Evolutionary conservation across 768 basidiomycete genomes (phyloP), one percentile per base, ranked within the genome.

Genomic region (Candolleomyces aberdarensis): DNA sequence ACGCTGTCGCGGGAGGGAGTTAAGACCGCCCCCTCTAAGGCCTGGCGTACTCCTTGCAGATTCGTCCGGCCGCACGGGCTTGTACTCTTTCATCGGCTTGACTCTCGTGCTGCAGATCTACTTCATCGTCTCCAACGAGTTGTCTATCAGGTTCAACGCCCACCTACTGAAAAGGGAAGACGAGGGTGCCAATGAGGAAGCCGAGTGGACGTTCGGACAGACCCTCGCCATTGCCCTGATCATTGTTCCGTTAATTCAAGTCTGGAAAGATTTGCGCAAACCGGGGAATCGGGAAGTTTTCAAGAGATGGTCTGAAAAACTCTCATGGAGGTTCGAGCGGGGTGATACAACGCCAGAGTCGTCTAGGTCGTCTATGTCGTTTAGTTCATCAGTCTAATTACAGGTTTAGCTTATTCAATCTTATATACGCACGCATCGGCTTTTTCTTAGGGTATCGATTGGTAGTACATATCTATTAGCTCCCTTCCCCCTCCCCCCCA

Each of bases 161-260:
- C 43, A 11, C 11, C 39, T 58, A 22, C 52, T 64, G 29, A 39
- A 40, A 36, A 26, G 3, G 26, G 26, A 26, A 26, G 26, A 26
- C 26, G 7, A 15, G 6, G 58, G 20, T 36, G 13, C 17, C 53
- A 22, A 54, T 39, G 26, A 54, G 19, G 31, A 54, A 26, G 26
- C 26, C 15, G 52, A 57, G 47, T 65, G 64, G 64, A 50, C 64
- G 26, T 65, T 65, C 49, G 64, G 64, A 41, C 64, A 65, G 41
- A 65, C 62, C 13, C 56, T 65, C 39, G 62, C 64, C 7, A 26
- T 65, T 52, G 31, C 56, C 13, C 29, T 63, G 40, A 54, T 58
- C 20, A 26, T 58, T 43, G 17, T 22, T 53, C 48, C 44, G 9
- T 22, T 62, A 9, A n/a, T 44, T 20, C 57, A 58, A 36, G 57